Percentiles rank a stretch among this genome's conserved stretches.
phyloP scores from a whole-genome alignment of 2,329 filamentous ascomycete genomes.

The Ascochyta koolunga region DNA sequence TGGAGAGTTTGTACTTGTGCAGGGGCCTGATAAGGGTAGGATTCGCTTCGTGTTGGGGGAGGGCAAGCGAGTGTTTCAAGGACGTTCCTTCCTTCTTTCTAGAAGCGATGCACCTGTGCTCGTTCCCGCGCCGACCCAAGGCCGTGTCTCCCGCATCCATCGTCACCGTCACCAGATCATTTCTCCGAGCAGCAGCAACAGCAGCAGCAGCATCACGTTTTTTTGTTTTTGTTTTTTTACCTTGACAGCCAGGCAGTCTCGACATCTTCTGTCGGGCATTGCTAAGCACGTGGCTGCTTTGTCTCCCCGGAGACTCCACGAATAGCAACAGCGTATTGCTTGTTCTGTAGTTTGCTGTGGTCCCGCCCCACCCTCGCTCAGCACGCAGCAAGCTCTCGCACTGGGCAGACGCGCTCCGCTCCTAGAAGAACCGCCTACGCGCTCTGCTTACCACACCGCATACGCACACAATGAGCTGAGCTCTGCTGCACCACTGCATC shows the following conservation, averaged over 20 bases:
- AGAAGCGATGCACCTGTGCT: constrained; percentile 14
- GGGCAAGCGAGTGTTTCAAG: constrained; percentile 12
- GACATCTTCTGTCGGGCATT: background rate
- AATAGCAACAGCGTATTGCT: constrained; percentile 5
- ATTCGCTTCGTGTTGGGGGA: constrained; percentile 3
- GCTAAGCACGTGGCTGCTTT: constrained; percentile 7
- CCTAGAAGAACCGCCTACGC: constrained; percentile 1
- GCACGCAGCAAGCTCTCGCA: constrained; percentile 11
- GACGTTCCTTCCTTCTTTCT: constrained; percentile 17
- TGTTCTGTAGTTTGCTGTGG: constrained; percentile 10
- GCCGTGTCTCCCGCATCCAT: constrained; percentile 13
- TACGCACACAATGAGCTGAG: constrained; percentile 33
- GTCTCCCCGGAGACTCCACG: background rate
- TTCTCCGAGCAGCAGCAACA: constrained; percentile 7
- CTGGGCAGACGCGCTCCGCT: constrained; percentile 15
- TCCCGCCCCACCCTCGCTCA: constrained; percentile 12
- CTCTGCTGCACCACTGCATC: constrained; percentile 17
- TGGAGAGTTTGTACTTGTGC: too few relatives aligned
- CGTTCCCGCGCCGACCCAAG: constrained; percentile 14
- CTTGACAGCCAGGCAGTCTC: background rate
- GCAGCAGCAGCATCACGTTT: too few relatives aligned
- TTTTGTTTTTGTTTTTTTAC: too few relatives aligned
- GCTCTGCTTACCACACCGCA: background rate
- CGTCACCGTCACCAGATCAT: constrained; percentile 13
- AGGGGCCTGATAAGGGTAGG: background rate